These are phyloP conservation scores for Rosa lucieae DNA, from an alignment of 306 rosid species.

Conservation along the genomic window DNA sequence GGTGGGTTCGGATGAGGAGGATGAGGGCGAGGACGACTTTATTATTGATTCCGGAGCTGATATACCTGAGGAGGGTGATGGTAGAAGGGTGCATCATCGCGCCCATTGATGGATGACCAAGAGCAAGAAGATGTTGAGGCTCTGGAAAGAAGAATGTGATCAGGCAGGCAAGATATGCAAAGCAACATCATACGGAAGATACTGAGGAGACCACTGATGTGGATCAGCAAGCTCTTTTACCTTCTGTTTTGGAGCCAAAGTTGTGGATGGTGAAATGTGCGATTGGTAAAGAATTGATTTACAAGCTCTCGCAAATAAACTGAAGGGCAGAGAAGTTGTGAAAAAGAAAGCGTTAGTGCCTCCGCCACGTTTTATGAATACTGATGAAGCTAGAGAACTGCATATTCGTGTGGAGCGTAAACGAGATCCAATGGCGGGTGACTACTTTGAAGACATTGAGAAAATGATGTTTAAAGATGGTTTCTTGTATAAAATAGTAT, in stretches of 20 bases:
- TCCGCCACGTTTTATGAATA: conserved; percentile 96
- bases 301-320: conserved; percentile 90
- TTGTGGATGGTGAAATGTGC: conserved; percentile 99
- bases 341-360: conserved; percentile 97
- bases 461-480: conserved; percentile 98
- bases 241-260: conserved; percentile 97
- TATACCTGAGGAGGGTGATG: conserved; percentile 68
- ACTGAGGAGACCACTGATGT: conserved; percentile 94
- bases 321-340: conserved; percentile 94
- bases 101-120: conserved; percentile 59
- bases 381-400: conserved; percentile 94
- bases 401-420: conserved; percentile 91
- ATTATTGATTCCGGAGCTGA: conserved; percentile 60
- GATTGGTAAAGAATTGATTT: conserved; percentile 80
- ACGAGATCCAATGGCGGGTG: conserved; percentile 85
- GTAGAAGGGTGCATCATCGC: conserved; percentile 53
- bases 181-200: conserved; percentile 47
- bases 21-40: conserved; percentile 80
- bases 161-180: conserved; percentile 66
- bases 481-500: conserved; percentile 80
- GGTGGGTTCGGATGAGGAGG: conserved; percentile 84
- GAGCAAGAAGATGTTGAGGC: conserved; percentile 93
- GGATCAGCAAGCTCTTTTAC: conserved; percentile 93
- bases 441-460: conserved; percentile 78
- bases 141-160: conserved; percentile 55